phyloP scores from a whole-genome alignment of 208 protist species.

The Wallacemonas sp. region DNA sequence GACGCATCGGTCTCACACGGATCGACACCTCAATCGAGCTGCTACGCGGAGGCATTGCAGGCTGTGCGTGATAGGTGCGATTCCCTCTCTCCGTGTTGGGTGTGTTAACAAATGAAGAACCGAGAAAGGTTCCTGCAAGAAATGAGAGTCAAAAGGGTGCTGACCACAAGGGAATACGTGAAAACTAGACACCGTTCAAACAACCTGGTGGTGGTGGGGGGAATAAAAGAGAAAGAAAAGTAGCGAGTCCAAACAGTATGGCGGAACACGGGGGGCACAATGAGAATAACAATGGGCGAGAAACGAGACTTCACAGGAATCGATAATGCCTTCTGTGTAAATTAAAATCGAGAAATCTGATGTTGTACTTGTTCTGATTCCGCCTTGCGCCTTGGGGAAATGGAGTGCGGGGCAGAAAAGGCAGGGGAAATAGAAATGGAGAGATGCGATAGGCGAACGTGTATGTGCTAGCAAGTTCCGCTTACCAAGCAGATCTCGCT shows the following conservation, averaged over 20 bases:
- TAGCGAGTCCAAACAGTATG: no score
- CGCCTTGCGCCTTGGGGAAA: no score
- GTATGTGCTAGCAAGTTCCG: no score
- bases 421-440: neutral
- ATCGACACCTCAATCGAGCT: conserved; percentile 74
- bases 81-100: no score
- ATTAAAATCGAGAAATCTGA: no score
- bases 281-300: conserved; percentile 3
- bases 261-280: neutral
- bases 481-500: no score
- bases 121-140: no score
- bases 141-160: no score
- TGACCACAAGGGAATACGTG: no score
- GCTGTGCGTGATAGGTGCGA: no score
- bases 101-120: no score
- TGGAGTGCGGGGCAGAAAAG: neutral
- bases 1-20: conserved; percentile 60
- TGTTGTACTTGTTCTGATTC: conserved; percentile 10
- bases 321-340: conserved; percentile 4
- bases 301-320: conserved; percentile 17
- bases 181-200: no score
- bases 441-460: neutral
- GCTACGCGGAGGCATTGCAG: conserved; percentile 9
- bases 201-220: neutral
- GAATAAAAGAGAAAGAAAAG: conserved; percentile 12